Percentiles rank a stretch among this genome's conserved stretches.
These are phyloP conservation scores for Xylaria scruposa DNA, from an alignment of 495 filamentous ascomycete species.

Conservation along the genomic window DNA sequence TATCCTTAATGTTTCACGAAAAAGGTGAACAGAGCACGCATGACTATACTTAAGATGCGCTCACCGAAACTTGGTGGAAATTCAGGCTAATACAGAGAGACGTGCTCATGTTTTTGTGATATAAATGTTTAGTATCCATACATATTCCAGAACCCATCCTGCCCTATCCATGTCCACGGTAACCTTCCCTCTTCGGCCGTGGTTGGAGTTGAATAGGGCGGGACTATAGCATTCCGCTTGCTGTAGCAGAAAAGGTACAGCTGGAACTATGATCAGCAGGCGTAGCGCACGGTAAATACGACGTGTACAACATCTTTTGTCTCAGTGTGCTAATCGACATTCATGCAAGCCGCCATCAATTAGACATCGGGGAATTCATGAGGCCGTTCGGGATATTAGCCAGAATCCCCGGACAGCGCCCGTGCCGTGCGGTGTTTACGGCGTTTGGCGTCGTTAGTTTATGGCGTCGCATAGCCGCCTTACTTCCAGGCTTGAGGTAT, in stretches of 20 bases:
- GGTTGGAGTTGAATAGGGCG: neutral
- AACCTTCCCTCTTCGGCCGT: neutral
- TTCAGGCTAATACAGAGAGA: conserved; percentile 17
- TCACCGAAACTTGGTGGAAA: neutral
- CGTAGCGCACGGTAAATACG: conserved; percentile 3
- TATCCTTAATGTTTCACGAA: neutral
- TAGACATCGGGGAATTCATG: neutral
- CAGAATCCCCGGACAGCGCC: conserved; percentile 5
- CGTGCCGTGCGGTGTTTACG: neutral
- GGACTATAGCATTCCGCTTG: neutral
- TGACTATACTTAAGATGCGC: neutral
- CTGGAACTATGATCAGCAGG: conserved; percentile 11
- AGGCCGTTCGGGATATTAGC: conserved; percentile 11
- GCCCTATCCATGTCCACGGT: neutral
- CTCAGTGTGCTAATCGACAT: neutral
- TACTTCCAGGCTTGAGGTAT: neutral
- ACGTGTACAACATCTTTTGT: neutral
- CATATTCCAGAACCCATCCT: neutral
- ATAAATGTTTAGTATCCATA: neutral
- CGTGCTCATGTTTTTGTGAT: neutral
- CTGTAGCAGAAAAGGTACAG: neutral
- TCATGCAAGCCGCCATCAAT: neutral
- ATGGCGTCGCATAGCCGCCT: neutral
- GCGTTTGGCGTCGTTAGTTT: neutral
- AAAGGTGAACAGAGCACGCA: neutral